Percentiles rank a stretch among this genome's conserved stretches.
These are phyloP conservation scores for Articulospora tetracladia DNA, from an alignment of 495 filamentous ascomycete species.

Conservation along the genomic window DNA sequence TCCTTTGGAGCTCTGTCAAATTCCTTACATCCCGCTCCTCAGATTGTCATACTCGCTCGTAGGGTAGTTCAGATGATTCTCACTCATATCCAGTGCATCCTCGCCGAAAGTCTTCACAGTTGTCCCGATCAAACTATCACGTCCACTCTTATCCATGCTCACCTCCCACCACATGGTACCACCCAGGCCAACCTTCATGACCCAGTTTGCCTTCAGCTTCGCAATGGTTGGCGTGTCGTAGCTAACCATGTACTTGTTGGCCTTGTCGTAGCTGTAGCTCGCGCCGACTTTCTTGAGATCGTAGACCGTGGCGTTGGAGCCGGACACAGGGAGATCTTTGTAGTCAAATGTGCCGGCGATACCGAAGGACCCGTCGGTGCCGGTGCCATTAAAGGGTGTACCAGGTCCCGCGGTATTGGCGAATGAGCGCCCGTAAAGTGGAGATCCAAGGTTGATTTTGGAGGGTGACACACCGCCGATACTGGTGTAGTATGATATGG, in stretches of 20 bases:
- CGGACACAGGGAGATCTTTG: constrained; percentile 57
- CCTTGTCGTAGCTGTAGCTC: constrained; percentile 65
- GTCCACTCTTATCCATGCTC: constrained; percentile 65
- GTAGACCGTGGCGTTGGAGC: constrained; percentile 38
- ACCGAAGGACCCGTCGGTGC: constrained; percentile 67
- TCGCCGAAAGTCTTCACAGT: constrained; percentile 54
- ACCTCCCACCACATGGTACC: constrained; percentile 96
- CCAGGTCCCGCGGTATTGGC: constrained; percentile 70
- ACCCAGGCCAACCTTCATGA: constrained; percentile 61
- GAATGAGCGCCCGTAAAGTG: constrained; percentile 85
- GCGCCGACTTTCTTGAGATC: constrained; percentile 50
- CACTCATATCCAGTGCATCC: constrained; percentile 5
- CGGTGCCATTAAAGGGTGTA: constrained; percentile 59
- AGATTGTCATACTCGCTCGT: constrained; percentile 14
- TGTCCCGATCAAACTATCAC: constrained; percentile 64
- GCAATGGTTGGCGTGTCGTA: constrained; percentile 74
- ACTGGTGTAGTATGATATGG: constrained; percentile 61
- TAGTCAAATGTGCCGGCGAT: constrained; percentile 85
- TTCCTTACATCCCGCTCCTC: constrained; percentile 5
- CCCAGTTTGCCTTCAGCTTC: constrained; percentile 62
- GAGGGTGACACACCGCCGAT: constrained; percentile 52
- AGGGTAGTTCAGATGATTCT: constrained; percentile 13
- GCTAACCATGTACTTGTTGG: constrained; percentile 58
- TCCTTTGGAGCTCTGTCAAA: too few relatives aligned
- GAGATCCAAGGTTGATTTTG: constrained; percentile 89